Evolutionary conservation across 2,329 filamentous ascomycete species (phyloP).

Genomic region (Biscogniauxia marginata): DNA sequence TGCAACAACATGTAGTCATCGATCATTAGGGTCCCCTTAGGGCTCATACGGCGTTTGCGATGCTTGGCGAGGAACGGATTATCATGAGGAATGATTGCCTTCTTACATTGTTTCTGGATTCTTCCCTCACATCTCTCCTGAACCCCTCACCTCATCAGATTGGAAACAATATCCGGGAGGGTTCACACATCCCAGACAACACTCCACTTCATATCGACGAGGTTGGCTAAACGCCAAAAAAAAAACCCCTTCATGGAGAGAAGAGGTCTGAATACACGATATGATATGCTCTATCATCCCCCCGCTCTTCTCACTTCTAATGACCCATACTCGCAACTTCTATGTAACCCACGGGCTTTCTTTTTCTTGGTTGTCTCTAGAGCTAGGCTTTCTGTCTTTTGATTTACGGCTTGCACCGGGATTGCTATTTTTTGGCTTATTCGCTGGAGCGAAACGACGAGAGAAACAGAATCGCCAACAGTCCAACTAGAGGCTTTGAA

Average conservation of each 20-base stretch:
- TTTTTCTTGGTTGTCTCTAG: constrained; percentile 11
- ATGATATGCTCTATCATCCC: constrained; percentile 28
- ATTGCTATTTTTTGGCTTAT: constrained; percentile 12
- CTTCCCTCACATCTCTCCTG: constrained; percentile 38
- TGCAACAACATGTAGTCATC: constrained; percentile 22
- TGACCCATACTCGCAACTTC: constrained; percentile 29
- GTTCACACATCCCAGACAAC: constrained; percentile 28
- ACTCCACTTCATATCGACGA: constrained; percentile 49
- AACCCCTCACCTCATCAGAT: constrained; percentile 48
- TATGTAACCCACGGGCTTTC: constrained; percentile 17
- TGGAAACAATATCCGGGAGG: constrained; percentile 50
- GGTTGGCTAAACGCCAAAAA: constrained; percentile 51
- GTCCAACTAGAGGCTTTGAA: constrained; percentile 8
- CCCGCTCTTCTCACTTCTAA: constrained; percentile 30
- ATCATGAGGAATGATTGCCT: constrained; percentile 21
- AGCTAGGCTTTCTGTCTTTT: not conserved
- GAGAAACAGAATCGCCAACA: constrained; percentile 19
- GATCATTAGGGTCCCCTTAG: constrained; percentile 11
- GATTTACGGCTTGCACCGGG: constrained; percentile 3
- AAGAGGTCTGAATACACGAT: constrained; percentile 38
- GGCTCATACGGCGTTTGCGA: constrained; percentile 20
- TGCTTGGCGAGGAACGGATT: constrained; percentile 25
- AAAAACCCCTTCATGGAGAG: constrained; percentile 34
- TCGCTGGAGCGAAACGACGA: constrained; percentile 14
- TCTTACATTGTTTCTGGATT: constrained; percentile 36